Conservation (phyloP, 192 early-diverging fungal species). For the Chytriomyces confervae region DNA sequence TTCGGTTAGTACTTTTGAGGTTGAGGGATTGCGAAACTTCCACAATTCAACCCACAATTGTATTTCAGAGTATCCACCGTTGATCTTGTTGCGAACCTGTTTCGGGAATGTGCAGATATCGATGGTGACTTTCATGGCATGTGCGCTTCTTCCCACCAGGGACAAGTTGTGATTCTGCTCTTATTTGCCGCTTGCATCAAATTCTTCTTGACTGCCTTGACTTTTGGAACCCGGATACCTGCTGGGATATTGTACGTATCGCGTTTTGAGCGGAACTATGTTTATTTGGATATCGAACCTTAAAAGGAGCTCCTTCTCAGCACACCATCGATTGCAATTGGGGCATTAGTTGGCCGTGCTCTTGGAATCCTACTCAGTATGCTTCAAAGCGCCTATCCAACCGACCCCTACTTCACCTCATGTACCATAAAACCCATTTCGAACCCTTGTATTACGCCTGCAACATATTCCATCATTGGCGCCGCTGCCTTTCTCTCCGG, state of each 20-base stretch:
- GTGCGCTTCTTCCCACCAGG: slow-evolving; percentile 40
- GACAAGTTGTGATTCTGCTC: slow-evolving; percentile 40
- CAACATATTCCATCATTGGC: slow-evolving; percentile 92
- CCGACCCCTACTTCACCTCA: slow-evolving; percentile 70
- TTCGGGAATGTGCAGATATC: slow-evolving; percentile 61
- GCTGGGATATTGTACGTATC: slow-evolving; percentile 55
- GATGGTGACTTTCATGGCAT: slow-evolving; percentile 58
- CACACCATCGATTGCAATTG: slow-evolving; percentile 94
- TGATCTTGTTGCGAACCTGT: slow-evolving; percentile 60
- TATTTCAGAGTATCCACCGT: slow-evolving; percentile 44
- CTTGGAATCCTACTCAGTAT: slow-evolving; percentile 83
- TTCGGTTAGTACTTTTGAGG: slow-evolving; percentile 40
- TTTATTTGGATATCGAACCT: not conserved
- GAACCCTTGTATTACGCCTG: slow-evolving; percentile 88
- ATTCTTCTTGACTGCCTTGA: slow-evolving; percentile 54
- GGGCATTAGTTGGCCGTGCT: slow-evolving; percentile 88
- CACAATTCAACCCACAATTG: not conserved
- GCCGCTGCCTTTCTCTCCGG: slow-evolving; percentile 88
- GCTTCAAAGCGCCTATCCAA: slow-evolving; percentile 63
- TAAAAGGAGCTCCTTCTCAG: slow-evolving; percentile 75
- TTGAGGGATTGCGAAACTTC: slow-evolving; percentile 6
- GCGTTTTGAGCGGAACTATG: not conserved
- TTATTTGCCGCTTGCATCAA: slow-evolving; percentile 52
- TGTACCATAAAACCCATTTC: slow-evolving; percentile 55
- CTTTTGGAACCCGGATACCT: slow-evolving; percentile 60